Percentiles rank a stretch among this genome's conserved stretches.
Conservation (phyloP, 2,329 filamentous ascomycete species). For the Exophiala bonariae region DNA sequence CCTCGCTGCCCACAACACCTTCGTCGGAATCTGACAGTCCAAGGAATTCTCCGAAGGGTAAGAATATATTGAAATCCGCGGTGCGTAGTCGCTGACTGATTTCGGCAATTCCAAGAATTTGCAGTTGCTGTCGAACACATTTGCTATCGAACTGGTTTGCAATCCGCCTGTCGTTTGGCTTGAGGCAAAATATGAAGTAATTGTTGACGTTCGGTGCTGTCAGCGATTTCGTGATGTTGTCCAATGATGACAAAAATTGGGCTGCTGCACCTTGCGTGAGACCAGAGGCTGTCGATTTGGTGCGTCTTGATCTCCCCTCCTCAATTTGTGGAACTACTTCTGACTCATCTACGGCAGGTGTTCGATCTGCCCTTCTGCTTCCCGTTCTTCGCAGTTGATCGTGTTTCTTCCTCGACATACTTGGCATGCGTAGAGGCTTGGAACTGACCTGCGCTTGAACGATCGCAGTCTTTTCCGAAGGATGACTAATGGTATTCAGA, state of each 20-base stretch:
- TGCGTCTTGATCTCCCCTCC: conserved; percentile 24
- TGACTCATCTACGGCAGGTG: conserved; percentile 37
- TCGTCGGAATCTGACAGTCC: conserved; percentile 82
- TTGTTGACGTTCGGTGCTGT: conserved; percentile 80
- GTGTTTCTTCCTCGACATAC: conserved; percentile 80
- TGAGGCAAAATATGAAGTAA: conserved; percentile 96
- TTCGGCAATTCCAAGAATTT: conserved; percentile 94
- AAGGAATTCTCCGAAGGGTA: conserved; percentile 94
- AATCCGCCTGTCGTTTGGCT: conserved; percentile 94
- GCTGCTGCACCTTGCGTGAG: conserved; percentile 80
- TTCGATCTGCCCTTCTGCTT: conserved; percentile 33
- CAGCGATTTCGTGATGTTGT: conserved; percentile 87
- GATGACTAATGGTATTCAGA: conserved; percentile 88
- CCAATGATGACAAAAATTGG: conserved; percentile 85
- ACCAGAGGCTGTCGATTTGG: conserved; percentile 41
- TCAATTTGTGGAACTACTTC: conserved; percentile 25
- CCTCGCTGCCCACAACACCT: conserved; percentile 85
- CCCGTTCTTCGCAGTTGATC: conserved; percentile 52
- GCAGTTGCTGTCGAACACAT: conserved; percentile 90
- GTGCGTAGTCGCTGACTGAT: conserved; percentile 91
- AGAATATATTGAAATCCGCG: conserved; percentile 91
- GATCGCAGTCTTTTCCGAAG: conserved; percentile 83
- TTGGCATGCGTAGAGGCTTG: conserved; percentile 88
- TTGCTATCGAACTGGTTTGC: conserved; percentile 99
- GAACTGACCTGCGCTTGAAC: conserved; percentile 97